These are phyloP conservation scores for Xylariaceae sp. DNA, from an alignment of 2,329 filamentous ascomycete species.

Conservation along the genomic window DNA sequence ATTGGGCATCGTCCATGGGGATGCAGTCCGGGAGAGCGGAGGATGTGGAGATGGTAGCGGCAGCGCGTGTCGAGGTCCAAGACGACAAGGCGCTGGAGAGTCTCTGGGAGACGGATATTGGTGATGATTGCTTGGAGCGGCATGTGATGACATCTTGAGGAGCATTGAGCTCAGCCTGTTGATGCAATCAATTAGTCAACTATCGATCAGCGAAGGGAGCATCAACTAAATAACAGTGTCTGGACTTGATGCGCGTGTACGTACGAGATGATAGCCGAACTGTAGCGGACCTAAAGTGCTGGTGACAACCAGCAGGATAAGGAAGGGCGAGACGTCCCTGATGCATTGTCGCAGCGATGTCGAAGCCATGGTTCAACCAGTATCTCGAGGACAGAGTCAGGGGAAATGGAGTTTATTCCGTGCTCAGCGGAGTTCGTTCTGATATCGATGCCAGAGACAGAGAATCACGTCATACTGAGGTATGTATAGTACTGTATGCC, in stretches of 20 bases:
- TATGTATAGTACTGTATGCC: too few relatives aligned
- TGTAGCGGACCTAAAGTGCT: slow-evolving; percentile 84
- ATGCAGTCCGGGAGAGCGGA: slow-evolving; percentile 70
- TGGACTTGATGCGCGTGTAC: slow-evolving; percentile 18
- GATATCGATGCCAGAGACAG: too few relatives aligned
- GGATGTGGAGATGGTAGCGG: slow-evolving; percentile 16
- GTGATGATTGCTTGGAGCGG: slow-evolving; percentile 52
- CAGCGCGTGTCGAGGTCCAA: slow-evolving; percentile 26
- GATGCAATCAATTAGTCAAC: slow-evolving; percentile 7
- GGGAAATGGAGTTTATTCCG: too few relatives aligned
- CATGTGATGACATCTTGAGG: slow-evolving; percentile 93
- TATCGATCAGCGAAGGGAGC: background rate
- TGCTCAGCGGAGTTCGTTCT: too few relatives aligned
- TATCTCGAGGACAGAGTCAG: too few relatives aligned
- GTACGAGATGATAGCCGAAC: slow-evolving; percentile 89
- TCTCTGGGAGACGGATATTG: slow-evolving; percentile 38
- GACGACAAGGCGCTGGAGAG: slow-evolving; percentile 25
- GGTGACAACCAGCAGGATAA: slow-evolving; percentile 70
- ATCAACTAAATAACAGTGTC: background rate
- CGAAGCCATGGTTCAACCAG: slow-evolving; percentile 24
- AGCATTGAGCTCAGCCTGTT: slow-evolving; percentile 86
- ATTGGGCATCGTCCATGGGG: slow-evolving; percentile 75
- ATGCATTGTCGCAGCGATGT: slow-evolving; percentile 31
- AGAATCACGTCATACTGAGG: too few relatives aligned
- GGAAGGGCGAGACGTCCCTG: slow-evolving; percentile 64